Base-by-base conservation (phyloP, 805 yeast species). In the Lipomyces kockii region DNA sequence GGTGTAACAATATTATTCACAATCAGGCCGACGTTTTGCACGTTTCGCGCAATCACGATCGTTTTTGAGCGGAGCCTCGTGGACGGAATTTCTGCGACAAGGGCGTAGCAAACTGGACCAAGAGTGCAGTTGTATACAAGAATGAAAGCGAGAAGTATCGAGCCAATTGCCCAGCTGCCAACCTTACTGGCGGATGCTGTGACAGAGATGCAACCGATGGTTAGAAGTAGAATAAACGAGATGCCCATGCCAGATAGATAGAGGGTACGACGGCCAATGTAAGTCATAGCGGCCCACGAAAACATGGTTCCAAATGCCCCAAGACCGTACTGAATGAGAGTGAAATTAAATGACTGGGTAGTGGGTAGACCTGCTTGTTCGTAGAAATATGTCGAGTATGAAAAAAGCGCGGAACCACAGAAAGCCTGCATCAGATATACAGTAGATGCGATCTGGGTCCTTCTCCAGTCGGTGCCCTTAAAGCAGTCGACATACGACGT, bases 121-220 rank as follows among this genome's bases (percentile, higher is more conserved):
- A 79, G 69, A 22, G 83, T 80, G 68, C 79, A 68, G 69, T 83
- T 84, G 72, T 84, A 83, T 54, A 80, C 73, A 67, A 84, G 83
- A 7, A 83, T 81, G 74, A 78, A 84, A 12, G 83, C 73, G 72
- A 83, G 74, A 61, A 85, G 76, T 70, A 86, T 76, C 4, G 84
- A 75, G 6, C 87, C 88, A n/a, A 53, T 35, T 2, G 64, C 69
- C 65, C 65, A 66, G 17, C 29, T 34, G 12, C 25, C 46, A 5
- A 54, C 78, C 67, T 76, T 54, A 61, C 64, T 63, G 12, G 35
- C 29, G 22, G 9, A 37, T 34, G 69, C 64, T 22, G 64, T 72
- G 12, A 64, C 35, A 1, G 62, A 67, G 7, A 69, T 51, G 25
- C 66, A 51, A 9, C 74, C 75, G 12, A 70, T 64, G 22, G 65